Base-by-base conservation (phyloP, 176 grass and related monocot genomes). In the Oryza nivara region DNA sequence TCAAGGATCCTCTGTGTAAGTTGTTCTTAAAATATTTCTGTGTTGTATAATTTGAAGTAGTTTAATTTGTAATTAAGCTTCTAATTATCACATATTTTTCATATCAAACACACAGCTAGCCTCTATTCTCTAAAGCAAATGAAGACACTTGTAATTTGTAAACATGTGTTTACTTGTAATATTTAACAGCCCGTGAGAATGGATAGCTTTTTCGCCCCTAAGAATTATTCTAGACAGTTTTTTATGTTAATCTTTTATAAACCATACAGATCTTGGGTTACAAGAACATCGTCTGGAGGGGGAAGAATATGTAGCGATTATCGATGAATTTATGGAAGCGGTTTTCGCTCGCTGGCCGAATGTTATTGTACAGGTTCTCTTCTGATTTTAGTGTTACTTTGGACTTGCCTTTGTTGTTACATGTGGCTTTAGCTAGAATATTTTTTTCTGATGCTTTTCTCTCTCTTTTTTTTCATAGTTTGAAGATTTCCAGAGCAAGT, bases 401-500 rank as follows among this genome's bases (percentile, higher is more conserved):
- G 20, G 11, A 7, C n/a, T 77, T 14, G 49, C 32, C 3, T 47
- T 85, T 79, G 74, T 72, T 36, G 36, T 54, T 49, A 25, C 74
- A 34, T 74, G 11, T 43, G 60, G 23, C 17, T 77, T 77, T 68
- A 82, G 45, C 49, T 75, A 9, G 54, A 80, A 76, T 23, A 35
- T 68, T 64, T 58, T 58, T 58, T 73, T 9, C 54, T 26, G 65
- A 77, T 71, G 73, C 61, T 49, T 83, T 7, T 58, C 35, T 75
- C 30, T 32, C 30, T 32, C 30, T 32, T 32, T 32, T 32, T 32
- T 82, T 34, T 82, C 72, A 67, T 77, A 98, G 96, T 98, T 98
- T 83, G 96, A 98, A 89, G 96, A 98, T 83, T 98, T 98, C 80
- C 96, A 98, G 92, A 98, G 85, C 90, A 98, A 98, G 86, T 98